Evolutionary conservation across 1,284 basidiomycete genomes (phyloP), one percentile per base, ranked within the genome.

Genomic region (Cystobasidium slooffiae): DNA sequence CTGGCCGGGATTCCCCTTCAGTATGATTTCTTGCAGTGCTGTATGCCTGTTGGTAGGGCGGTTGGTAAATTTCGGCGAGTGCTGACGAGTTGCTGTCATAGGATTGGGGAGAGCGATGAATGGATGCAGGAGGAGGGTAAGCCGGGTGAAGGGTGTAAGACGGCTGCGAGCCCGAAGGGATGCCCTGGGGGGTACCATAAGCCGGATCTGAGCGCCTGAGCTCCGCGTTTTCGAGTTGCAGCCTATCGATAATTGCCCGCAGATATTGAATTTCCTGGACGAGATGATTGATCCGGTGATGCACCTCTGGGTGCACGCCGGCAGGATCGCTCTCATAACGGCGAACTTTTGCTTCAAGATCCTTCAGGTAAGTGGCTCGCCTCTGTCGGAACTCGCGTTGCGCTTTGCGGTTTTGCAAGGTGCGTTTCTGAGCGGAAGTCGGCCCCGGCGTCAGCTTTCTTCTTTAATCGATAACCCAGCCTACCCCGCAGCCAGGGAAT

Each of bases 341-440:
- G 18, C 66, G 44, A 9, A 76, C 75, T 49, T 61, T 53, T 14
- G 66, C 58, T 46, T 76, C 75, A 10, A 76, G 37, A 18, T 73
- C 72, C 20, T 74, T 73, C 22, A 76, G 31, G 55, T 76, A 73
- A 6, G 52, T 44, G 4, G 75, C 69, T 24, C 75, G 63, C 7
- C 75, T 24, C 46, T 74, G 70, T 10, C 75, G 43, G 43, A 76
- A 76, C 39, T 76, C 75, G 2, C 72, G 41, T 66, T 76, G 75
- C 5, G 75, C 75, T 52, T 74, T 73, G 8, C 75, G 64, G 24
- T 76, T 76, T 47, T 76, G 75, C 22, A 76, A 44, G 6, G 70
- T 74, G 51, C 70, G 69, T 65, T 76, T 73, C 70, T 76, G 68
- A 39, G 14, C n/a, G n/a, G 12, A 37, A 14, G 43, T 7, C 12